phyloP scores from a whole-genome alignment of 2,329 filamentous ascomycete species.

The Alternaria sp. region DNA sequence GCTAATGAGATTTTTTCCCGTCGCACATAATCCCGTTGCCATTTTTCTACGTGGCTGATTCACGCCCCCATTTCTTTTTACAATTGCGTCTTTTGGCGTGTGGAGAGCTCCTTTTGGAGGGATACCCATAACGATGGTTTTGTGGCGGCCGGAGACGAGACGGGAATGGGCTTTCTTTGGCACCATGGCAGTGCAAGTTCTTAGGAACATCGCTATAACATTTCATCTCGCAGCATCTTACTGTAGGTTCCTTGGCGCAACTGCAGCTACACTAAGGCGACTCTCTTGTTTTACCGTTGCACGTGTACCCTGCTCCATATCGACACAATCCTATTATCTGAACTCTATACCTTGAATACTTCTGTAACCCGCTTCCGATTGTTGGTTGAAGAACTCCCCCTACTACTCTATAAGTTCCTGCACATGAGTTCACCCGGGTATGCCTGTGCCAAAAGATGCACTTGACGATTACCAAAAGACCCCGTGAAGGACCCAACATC shows the following conservation, averaged over 20 bases:
- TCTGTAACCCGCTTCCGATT: not conserved
- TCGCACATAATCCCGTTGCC: not conserved
- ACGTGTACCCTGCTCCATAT: not conserved
- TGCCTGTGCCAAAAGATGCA: too few relatives aligned
- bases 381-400: not conserved
- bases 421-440: too few relatives aligned
- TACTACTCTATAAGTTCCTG: too few relatives aligned
- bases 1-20: constrained; percentile 1
- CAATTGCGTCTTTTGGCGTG: not conserved
- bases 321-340: not conserved
- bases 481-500: not conserved
- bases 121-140: not conserved
- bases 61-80: not conserved
- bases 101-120: not conserved
- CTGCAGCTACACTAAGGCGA: not conserved
- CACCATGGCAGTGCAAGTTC: constrained; percentile 25
- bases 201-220: constrained; percentile 18
- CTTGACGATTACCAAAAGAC: too few relatives aligned
- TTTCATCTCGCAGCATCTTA: constrained; percentile 12
- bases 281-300: not conserved
- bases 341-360: not conserved
- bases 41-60: constrained; percentile 3
- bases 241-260: constrained; percentile 17
- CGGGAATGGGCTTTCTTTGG: constrained; percentile 29
- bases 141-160: constrained; percentile 17